Evolutionary conservation across 1,284 basidiomycete species (phyloP).

Genomic region (Rhodotorula mucilaginosa): DNA sequence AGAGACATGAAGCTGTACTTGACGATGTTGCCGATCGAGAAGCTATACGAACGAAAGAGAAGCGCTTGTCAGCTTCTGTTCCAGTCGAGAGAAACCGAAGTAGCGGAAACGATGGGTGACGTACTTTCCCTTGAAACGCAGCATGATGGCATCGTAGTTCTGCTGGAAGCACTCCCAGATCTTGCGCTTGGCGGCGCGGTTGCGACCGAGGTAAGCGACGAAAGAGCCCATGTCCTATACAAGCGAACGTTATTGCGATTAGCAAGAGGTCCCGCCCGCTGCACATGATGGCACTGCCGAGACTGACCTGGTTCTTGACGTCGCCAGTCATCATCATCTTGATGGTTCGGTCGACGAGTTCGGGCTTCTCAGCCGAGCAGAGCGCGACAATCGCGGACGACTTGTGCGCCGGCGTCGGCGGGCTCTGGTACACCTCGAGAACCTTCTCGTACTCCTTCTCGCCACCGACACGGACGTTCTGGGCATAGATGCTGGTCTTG

Average conservation of each 20-base stretch:
- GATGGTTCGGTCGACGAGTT: constrained; percentile 47
- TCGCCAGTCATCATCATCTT: constrained; percentile 47
- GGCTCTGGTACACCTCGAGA: constrained; percentile 66
- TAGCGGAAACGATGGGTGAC: constrained; percentile 15
- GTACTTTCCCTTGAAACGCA: constrained; percentile 20
- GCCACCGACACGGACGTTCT: constrained; percentile 8
- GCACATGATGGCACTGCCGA: background rate
- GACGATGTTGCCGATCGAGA: constrained; percentile 50
- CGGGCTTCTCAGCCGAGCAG: constrained; percentile 43
- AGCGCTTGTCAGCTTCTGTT: too few species aligned
- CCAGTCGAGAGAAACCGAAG: too few species aligned
- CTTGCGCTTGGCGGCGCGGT: constrained; percentile 41
- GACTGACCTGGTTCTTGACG: constrained; percentile 39
- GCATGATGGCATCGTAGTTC: constrained; percentile 18
- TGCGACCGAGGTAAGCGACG: constrained; percentile 46
- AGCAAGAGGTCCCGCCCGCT: background rate
- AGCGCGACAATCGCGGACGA: constrained; percentile 50
- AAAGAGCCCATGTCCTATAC: constrained; percentile 41
- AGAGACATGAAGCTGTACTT: constrained; percentile 50
- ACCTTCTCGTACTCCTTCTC: constrained; percentile 18
- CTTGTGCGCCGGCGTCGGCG: constrained; percentile 57
- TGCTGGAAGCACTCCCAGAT: constrained; percentile 25
- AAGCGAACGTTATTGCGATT: too few species aligned
- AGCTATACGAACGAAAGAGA: constrained; percentile 41
- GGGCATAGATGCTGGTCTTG: constrained; percentile 57